Evolutionary conservation across 352 stramenopile species (phyloP).

Genomic region (Phytophthora aleatoria): DNA sequence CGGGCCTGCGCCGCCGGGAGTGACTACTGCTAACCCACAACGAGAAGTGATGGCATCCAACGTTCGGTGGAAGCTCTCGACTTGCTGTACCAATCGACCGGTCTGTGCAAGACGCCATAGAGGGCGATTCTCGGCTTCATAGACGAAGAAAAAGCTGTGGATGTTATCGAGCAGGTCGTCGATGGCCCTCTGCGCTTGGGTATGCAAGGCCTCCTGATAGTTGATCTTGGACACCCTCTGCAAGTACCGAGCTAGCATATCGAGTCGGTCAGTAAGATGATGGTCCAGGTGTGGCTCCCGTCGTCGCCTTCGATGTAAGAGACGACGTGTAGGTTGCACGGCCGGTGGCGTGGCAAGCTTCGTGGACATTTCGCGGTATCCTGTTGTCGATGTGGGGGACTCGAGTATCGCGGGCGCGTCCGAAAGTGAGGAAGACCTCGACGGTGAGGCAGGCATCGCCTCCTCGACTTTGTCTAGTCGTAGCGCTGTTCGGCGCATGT

Average conservation of each 20-base stretch:
- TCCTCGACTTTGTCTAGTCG: conserved; percentile 32
- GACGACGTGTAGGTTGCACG: conserved; percentile 19
- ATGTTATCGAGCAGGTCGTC: conserved; percentile 35
- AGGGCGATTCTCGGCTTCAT: conserved; percentile 30
- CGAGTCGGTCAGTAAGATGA: conserved; percentile 36
- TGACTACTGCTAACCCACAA: conserved; percentile 28
- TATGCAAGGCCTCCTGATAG: conserved; percentile 11
- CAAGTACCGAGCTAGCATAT: conserved; percentile 28
- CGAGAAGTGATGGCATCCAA: conserved; percentile 39
- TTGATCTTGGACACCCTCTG: conserved; percentile 19
- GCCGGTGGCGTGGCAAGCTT: conserved; percentile 14
- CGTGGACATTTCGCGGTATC: conserved; percentile 16
- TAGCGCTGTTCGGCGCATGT: conserved; percentile 17
- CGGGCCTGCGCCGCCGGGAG: conserved; percentile 6
- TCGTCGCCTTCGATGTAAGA: conserved; percentile 26
- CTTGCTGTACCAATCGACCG: conserved; percentile 39
- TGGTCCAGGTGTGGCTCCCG: conserved; percentile 33
- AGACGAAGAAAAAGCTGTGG: conserved; percentile 34
- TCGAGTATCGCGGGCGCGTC: conserved; percentile 31
- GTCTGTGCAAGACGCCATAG: conserved; percentile 40
- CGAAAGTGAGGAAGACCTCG: conserved; percentile 27
- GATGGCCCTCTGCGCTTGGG: conserved; percentile 28
- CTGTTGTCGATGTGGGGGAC: conserved; percentile 20
- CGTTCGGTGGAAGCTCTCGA: conserved; percentile 38
- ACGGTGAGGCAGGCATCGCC: conserved; percentile 23